Conservation (phyloP, 495 filamentous ascomycete species). For the Penicillium maclennaniae region DNA sequence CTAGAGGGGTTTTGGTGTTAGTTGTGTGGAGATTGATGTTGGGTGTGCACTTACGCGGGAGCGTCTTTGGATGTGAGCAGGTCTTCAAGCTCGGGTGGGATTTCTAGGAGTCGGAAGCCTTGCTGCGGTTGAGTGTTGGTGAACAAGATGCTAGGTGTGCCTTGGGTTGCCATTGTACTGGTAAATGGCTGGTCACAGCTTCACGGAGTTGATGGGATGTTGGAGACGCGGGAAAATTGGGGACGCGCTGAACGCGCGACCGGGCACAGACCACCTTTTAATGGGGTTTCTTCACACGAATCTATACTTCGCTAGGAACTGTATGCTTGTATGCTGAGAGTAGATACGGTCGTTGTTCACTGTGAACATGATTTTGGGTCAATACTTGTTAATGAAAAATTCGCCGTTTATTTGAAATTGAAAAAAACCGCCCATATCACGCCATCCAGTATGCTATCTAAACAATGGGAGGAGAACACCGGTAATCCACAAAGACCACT, state of each 20-base stretch:
- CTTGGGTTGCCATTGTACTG: slow-evolving; percentile 55
- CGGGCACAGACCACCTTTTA: slow-evolving; percentile 25
- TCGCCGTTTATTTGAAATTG: neutral
- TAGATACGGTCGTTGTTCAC: neutral
- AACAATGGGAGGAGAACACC: slow-evolving; percentile 8
- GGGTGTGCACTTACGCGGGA: slow-evolving; percentile 48
- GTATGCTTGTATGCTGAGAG: neutral
- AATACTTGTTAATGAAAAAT: neutral
- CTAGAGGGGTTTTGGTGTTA: slow-evolving; percentile 34
- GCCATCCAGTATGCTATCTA: slow-evolving; percentile 13
- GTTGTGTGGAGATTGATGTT: neutral
- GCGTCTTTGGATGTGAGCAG: slow-evolving; percentile 58
- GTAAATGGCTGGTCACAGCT: neutral
- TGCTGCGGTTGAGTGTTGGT: slow-evolving; percentile 56
- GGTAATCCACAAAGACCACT: slow-evolving; percentile 6
- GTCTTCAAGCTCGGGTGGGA: slow-evolving; percentile 68
- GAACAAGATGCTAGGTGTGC: slow-evolving; percentile 57
- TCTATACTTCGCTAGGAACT: neutral
- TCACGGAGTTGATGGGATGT: neutral
- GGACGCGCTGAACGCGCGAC: slow-evolving; percentile 11
- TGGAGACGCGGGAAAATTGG: slow-evolving; percentile 7
- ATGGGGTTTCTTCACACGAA: neutral
- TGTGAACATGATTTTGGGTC: neutral
- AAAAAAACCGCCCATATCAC: neutral
- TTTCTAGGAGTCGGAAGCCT: slow-evolving; percentile 73